Evolutionary conservation across 352 stramenopile species (phyloP).

Genomic region (Globisporangium spiculum): DNA sequence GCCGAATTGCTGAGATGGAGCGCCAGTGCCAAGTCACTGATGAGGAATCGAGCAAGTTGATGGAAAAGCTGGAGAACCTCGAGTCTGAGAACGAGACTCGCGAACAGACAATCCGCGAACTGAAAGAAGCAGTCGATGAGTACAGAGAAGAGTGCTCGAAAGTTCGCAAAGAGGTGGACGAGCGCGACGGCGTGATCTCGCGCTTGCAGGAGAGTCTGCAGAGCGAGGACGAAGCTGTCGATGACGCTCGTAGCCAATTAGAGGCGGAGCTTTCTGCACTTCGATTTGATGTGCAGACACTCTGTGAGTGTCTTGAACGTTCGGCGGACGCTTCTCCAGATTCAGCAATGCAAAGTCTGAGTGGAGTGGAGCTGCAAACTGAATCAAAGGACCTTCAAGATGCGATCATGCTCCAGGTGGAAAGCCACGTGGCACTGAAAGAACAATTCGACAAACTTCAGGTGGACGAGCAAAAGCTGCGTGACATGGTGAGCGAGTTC

Average conservation of each 20-base stretch:
- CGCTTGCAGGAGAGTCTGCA: constrained; percentile 22
- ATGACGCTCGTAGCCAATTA: constrained; percentile 7
- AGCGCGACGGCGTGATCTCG: constrained; percentile 7
- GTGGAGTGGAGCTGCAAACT: neutral
- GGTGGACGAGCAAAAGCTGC: neutral
- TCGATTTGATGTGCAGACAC: constrained; percentile 6
- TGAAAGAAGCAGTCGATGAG: constrained; percentile 15
- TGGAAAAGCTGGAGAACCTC: neutral
- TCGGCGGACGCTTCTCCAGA: neutral
- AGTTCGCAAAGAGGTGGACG: neutral
- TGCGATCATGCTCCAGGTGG: constrained; percentile 10
- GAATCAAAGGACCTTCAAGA: constrained; percentile 8
- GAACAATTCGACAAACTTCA: neutral
- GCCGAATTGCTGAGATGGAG: constrained; percentile 5
- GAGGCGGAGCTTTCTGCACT: neutral
- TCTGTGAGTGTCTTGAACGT: neutral
- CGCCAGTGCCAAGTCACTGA: neutral
- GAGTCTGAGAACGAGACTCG: neutral
- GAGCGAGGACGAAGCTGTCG: constrained; percentile 11
- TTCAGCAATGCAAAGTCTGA: neutral
- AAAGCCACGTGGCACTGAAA: neutral
- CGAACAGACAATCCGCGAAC: constrained; percentile 7
- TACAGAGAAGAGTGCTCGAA: constrained; percentile 7
- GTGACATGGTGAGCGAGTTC: neutral
- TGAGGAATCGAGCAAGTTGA: constrained; percentile 12